Base-by-base conservation (phyloP, 1,284 basidiomycete genomes). In the Flammula alnicola region DNA sequence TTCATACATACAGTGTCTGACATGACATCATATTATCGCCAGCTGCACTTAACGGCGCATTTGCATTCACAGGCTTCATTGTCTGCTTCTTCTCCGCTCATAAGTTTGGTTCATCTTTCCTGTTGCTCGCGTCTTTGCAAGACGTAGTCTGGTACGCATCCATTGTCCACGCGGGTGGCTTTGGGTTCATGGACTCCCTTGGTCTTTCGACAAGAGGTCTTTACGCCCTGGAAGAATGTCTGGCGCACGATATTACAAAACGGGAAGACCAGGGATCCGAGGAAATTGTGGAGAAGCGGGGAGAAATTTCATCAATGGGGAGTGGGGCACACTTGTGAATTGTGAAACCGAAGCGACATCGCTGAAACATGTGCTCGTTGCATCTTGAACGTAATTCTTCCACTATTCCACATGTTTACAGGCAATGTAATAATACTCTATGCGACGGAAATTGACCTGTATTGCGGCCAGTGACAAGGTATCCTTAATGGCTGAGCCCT, bases 41-140 rank as follows among this genome's bases (percentile, higher is more conserved):
- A 60, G 61, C 61, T 4, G 55, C 61, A 2, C 33, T 62, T n/a
- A 59, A 60, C 39, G 61, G 58, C 2, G 52, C 56, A 11, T 62
- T 59, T 32, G 57, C 59, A 0, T 27, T 52, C 3, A 49, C 42
- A 2, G 47, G 48, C 5, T 47, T 62, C 1, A 27, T 56, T 3
- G 56, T 50, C 7, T 57, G 57, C 42, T n/a, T 59, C 12, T 40
- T 59, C 29, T 51, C 55, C n/a, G 58, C 60, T 3, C 46, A 56
- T 36, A 55, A 36, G 20, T 61, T 54, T 25, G 59, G 59, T 2
- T 60, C 61, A 1, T 49, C 57, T 0, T 55, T 57, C 47, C 57
- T 62, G 10, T 44, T 62, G 17, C 51, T 62, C 30, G 52, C 52
- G 4, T 43, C 52, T 5, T 16, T 57, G 6, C 57, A 62, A 41